Base-by-base conservation (phyloP, 2,329 filamentous ascomycete species). In the Alternaria novae-zelandiae region DNA sequence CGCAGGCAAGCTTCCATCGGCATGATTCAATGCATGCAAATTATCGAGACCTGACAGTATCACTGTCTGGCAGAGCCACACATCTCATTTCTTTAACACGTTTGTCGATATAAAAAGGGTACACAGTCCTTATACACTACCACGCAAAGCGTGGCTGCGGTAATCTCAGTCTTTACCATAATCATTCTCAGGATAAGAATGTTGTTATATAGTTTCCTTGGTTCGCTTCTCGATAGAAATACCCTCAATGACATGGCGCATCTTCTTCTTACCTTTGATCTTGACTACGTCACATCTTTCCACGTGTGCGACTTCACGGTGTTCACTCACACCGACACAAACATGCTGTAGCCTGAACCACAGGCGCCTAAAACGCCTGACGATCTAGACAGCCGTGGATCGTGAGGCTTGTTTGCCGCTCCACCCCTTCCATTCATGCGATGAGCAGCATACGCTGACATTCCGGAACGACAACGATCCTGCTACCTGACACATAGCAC, bases 1-100 rank as follows among this genome's bases (percentile, higher is more conserved):
- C 64, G 57, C 63, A 20, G 64, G 70, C 45, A 74, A 68, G 51
- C 59, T 69, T 13, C 53, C 62, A 21, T 50, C 46, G 28, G 9
- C 32, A 44, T 63, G 50, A 62, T 46, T 6, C 12, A 15, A 36
- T 17, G n/a, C 15, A 15, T 21, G n/a, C 49, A 4, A 43, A 12
- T 54, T 8, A n/a, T 54, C 28, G 28, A 36, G 15, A 21, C 28
- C 13, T 32, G 26, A 44, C 3, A 0, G n/a, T 32, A 20, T 36
- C 32, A 36, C 0, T 36, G 10, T 43, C 43, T 25, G 8, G 30
- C 6, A 36, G 15, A 49, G 20, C 45, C 11, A 49, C 32, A 20
- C 26, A n/a, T 26, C 26, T 28, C n/a, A 50, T 20, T 32, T 49
- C 26, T 21, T 57, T 49, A 11, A 50, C 49, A 11, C 21, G 2